These are phyloP conservation scores for Podaxis sp. DNA, from an alignment of 768 basidiomycete species.

Conservation along the genomic window DNA sequence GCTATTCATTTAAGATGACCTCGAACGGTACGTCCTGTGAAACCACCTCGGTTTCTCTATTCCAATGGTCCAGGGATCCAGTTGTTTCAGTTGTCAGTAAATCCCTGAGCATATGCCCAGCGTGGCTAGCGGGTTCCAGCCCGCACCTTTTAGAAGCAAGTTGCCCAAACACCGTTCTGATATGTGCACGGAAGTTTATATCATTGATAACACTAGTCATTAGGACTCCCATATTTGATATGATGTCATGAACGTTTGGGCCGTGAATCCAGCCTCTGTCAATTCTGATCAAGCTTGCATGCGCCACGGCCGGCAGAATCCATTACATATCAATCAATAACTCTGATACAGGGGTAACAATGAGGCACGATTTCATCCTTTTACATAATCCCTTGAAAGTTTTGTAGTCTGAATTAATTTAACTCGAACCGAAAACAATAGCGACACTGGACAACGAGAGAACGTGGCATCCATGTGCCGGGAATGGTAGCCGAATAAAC, in stretches of 20 bases:
- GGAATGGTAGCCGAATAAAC: background rate
- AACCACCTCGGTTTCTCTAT: too few relatives aligned
- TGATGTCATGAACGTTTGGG: background rate
- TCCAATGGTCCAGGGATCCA: too few relatives aligned
- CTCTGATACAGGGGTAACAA: background rate
- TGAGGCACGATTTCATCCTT: background rate
- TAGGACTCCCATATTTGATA: background rate
- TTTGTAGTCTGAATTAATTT: background rate
- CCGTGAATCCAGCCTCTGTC: background rate
- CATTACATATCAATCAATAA: background rate
- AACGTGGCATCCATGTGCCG: constrained; percentile 4
- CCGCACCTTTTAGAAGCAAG: too few relatives aligned
- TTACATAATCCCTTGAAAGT: background rate
- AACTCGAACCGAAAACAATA: background rate
- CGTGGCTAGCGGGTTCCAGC: too few relatives aligned
- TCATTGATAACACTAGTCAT: background rate
- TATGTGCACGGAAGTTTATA: background rate
- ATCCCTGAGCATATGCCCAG: background rate
- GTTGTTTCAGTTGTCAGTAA: background rate
- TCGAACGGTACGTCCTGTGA: too few relatives aligned
- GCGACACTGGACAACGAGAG: background rate
- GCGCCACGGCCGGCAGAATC: background rate
- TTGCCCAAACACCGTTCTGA: background rate
- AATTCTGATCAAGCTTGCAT: background rate
- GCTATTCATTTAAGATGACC: too few relatives aligned